phyloP scores from a whole-genome alignment of 129 eudicot species.

The Flaveria ramosissima region DNA sequence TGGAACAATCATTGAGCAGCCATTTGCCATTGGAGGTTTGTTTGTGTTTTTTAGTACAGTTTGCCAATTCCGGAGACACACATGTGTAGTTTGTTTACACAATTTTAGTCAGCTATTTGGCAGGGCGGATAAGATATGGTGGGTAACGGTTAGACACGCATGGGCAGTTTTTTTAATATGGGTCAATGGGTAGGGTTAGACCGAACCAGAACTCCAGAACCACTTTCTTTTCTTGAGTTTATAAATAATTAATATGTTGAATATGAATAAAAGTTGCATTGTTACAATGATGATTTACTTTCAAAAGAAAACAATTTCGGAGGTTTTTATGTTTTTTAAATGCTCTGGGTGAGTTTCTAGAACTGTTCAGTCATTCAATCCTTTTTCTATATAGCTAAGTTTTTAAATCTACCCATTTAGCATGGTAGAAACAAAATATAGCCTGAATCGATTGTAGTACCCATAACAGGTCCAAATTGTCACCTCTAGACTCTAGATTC shows the following conservation, averaged over 20 bases:
- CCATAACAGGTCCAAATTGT: not conserved
- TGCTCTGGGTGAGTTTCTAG: too few species aligned
- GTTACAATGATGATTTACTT: not conserved
- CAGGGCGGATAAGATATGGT: not conserved
- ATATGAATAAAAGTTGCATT: not conserved
- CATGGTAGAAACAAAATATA: too few species aligned
- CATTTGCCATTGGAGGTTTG: constrained; percentile 96
- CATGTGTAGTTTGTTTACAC: not conserved
- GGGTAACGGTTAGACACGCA: too few species aligned
- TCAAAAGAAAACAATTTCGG: not conserved
- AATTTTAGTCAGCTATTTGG: not conserved
- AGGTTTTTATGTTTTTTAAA: not conserved
- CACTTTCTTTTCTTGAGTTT: not conserved
- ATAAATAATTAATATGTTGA: not conserved
- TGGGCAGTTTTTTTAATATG: too few species aligned
- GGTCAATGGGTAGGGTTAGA: not conserved
- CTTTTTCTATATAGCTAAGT: too few species aligned
- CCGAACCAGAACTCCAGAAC: too few species aligned
- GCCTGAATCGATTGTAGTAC: too few species aligned
- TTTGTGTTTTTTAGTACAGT: not conserved
- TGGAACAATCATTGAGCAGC: constrained; percentile 92
- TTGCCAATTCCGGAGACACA: not conserved
- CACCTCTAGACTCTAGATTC: too few species aligned
- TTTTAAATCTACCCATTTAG: too few species aligned
- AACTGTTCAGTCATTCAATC: too few species aligned